phyloP scores from a whole-genome alignment of 23 red algal species.

The Pyropia haitanensis region DNA sequence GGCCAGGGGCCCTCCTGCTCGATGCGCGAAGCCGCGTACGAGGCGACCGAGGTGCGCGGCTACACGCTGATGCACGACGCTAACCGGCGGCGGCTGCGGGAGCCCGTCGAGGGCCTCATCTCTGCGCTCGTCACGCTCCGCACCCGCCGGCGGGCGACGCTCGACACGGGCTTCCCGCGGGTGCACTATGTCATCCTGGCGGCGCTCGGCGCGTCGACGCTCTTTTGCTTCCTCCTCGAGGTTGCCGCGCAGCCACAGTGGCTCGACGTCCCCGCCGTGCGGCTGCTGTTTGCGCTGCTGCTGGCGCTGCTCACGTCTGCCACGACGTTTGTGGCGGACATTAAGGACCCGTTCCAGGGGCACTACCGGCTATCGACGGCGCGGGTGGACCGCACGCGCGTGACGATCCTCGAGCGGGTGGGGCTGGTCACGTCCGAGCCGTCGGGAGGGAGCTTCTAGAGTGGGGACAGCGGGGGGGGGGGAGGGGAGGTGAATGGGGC shows the following conservation, averaged over 20 bases:
- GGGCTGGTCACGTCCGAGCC: too few species aligned
- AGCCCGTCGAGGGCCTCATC: not conserved
- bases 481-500: too few species aligned
- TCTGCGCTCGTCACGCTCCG: not conserved
- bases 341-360: slow-evolving; percentile 1
- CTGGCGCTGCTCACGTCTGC: not conserved
- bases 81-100: not conserved
- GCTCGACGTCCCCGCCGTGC: not conserved
- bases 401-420: too few species aligned
- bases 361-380: not conserved
- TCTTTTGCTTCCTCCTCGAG: not conserved
- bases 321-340: not conserved
- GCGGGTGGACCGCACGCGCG: not conserved
- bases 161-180: slow-evolving; percentile 4
- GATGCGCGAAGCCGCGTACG: not conserved
- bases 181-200: not conserved
- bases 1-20: too few species aligned
- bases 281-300: not conserved
- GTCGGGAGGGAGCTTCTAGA: too few species aligned
- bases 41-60: not conserved
- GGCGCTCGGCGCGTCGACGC: slow-evolving; percentile 4
- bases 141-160: slow-evolving; percentile 2
- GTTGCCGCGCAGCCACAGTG: not conserved
- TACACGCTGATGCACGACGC: not conserved
- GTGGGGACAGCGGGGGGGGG: too few species aligned